Evolutionary conservation across 345 rosid species (phyloP).

Genomic region (Acer yangbiense): DNA sequence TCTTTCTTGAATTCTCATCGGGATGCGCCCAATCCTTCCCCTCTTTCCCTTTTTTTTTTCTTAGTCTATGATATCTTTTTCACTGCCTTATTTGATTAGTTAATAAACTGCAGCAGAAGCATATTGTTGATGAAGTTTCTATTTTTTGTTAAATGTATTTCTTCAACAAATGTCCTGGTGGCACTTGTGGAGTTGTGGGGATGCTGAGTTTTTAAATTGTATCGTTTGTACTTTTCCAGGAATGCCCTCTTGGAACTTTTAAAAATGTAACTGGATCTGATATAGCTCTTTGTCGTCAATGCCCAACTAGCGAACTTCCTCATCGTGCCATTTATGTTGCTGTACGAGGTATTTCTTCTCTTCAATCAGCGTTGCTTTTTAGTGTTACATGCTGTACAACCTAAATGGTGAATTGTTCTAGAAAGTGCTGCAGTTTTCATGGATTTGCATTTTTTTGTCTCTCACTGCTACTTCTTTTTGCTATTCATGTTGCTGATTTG

Average conservation of each 20-base stretch:
- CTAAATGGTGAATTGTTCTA: neutral
- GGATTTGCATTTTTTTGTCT: neutral
- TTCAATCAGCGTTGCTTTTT: conserved; percentile 8
- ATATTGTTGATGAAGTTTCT: conserved; percentile 2
- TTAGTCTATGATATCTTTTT: neutral
- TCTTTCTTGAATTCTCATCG: neutral
- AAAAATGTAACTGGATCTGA: conserved; percentile 92
- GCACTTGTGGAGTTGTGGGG: conserved; percentile 77
- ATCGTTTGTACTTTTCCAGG: conserved; percentile 50
- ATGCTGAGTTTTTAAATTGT: conserved; percentile 40
- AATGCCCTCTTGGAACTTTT: conserved; percentile 92
- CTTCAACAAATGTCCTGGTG: conserved; percentile 82
- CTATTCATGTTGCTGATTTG: conserved; percentile 8
- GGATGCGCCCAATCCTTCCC: neutral
- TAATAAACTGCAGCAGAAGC: neutral
- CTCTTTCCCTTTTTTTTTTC: neutral
- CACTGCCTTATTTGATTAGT: neutral
- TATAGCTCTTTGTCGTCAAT: conserved; percentile 68
- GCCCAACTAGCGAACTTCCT: conserved; percentile 85
- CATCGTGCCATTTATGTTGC: conserved; percentile 73
- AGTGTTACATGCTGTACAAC: neutral
- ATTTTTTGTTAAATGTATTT: conserved; percentile 7
- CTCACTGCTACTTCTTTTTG: neutral
- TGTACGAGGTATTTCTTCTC: conserved; percentile 66
- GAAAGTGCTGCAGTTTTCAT: neutral